Evolutionary conservation across 2,329 filamentous ascomycete genomes (phyloP), one percentile per base, ranked within the genome.

Genomic region (Camillea tinctor): DNA sequence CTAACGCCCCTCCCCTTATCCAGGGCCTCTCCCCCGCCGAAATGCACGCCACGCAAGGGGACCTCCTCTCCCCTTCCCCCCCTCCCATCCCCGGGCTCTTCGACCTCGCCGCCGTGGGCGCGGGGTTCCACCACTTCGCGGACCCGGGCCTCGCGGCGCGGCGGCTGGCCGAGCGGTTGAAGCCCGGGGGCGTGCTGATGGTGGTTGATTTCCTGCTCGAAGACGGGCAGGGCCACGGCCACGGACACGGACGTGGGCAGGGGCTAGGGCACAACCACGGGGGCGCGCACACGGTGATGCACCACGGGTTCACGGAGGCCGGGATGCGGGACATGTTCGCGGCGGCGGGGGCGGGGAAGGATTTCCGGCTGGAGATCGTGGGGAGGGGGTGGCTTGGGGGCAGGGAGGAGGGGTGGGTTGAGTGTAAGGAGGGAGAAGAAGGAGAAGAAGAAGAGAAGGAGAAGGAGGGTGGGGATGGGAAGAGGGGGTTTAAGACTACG

Each of bases 111-210:
- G 82, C 81, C 50, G 83, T 90, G 19, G 86, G 86, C 36, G 74
- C 86, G 50, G 87, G 84, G 1, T 83, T 88, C 64, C 88, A 90
- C 72, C 88, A 91, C 72, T 88, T 91, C 58, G 83, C 85, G 62
- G 80, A 91, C 68, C 85, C 88, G 6, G 77, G 77, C 1, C 74
- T 87, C 26, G 85, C 87, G 0, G 81, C 88, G 4, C 76, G 76
- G 62, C 79, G 83, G 53, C 76, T 93, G 40, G 84, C 80, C 3
- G 79, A 84, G 69, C 82, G 89, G 9, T 76, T 93, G 60, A 83
- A 81, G 63, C 81, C 83, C 2, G 88, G 88, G 3, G 90, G 90
- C 11, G 83, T 87, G 1, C 76, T 91, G 51, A 75, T 91, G 54
- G 84, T 93, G 57, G 76, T 89, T 52, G 90, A 93, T 69, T 88